A percentile compares a stretch with the other conserved stretches of the same genome.
These are phyloP conservation scores for Cylindrodendrum hubeiense DNA, from an alignment of 2,329 filamentous ascomycete species.

Conservation along the genomic window DNA sequence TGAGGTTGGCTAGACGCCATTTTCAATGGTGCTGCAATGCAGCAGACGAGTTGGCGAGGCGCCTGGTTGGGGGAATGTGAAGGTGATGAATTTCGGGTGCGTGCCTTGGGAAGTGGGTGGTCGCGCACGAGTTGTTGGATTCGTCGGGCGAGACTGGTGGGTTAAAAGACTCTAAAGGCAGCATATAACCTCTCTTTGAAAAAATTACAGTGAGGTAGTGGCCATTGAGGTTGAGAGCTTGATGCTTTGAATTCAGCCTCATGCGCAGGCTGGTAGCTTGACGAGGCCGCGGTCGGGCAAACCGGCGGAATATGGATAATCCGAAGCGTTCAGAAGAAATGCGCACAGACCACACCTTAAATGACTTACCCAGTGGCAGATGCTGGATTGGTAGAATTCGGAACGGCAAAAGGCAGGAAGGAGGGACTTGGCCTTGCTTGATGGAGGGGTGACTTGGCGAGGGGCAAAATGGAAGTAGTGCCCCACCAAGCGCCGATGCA, in stretches of 20 bases:
- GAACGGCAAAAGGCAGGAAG: constrained; percentile 1
- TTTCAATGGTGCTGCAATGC: constrained; percentile 13
- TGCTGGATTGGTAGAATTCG: constrained; percentile 32
- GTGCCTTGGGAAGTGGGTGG: neutral
- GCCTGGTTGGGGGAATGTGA: neutral
- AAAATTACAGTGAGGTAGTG: neutral
- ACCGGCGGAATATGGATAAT: constrained; percentile 34
- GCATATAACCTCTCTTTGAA: neutral
- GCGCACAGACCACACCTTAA: constrained; percentile 54
- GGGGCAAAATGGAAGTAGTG: constrained; percentile 43
- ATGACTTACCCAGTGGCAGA: constrained; percentile 31
- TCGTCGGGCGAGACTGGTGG: neutral
- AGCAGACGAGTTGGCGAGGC: neutral
- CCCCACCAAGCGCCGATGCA: constrained; percentile 48
- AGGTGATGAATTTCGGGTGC: constrained; percentile 7
- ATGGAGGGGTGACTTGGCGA: constrained; percentile 37
- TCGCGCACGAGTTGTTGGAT: neutral
- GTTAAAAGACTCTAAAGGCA: neutral
- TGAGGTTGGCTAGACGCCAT: constrained; percentile 60
- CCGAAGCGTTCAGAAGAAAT: constrained; percentile 22
- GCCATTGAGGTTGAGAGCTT: constrained; percentile 13
- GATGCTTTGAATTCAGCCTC: constrained; percentile 1
- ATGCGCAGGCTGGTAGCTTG: constrained; percentile 6
- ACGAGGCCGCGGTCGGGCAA: constrained; percentile 13
- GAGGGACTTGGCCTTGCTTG: constrained; percentile 27